Base-by-base conservation (phyloP, 1,139 yeast genomes). In the Blastobotrys ciferrii region DNA sequence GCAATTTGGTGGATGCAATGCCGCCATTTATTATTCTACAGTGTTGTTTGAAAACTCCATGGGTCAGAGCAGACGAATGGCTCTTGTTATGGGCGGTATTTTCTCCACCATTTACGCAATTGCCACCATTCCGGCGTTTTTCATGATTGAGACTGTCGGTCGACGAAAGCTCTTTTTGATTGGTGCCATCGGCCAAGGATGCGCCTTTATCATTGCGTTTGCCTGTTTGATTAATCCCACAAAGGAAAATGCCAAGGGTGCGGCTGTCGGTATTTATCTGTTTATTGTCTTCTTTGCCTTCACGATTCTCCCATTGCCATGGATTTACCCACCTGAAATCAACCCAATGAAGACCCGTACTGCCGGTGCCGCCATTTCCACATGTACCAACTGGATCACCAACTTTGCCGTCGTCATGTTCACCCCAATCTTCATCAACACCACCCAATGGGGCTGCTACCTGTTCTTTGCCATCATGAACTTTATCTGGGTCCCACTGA, bases 1-100 rank as follows among this genome's bases (percentile, higher is more conserved):
- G 49, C 88, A 83, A 67, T 75, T 83, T 71, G 81, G 88, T 46
- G 91, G 89, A 68, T 75, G 83, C 55, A 84, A 83, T 68, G 82
- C 82, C 59, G 77, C 84, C 51, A 80, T 66, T 13, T 67, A 67
- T 55, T 67, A 49, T 57, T 60, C 80, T 11, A 58, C 63, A 28
- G 57, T 76, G 5, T 69, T 77, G 57, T 76, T 75, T 43, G 63
- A 76, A 63, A 74, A 70, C 57, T 66, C 72, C 47, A 58, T 77
- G 51, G 74, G 74, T 4, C 72, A 78, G 74, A 54, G 67, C 73
- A 58, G 73, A 68, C 44, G 74, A 78, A 73, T 82, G 1, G 73
- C 80, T 0, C 68, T 80, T 42, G 68, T 77, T 40, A 76, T 83
- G 12, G 81, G 85, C 3, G 84, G 84, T 50, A 71, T 80, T 42